A percentile compares a stretch with the other conserved stretches of the same genome.
These are phyloP conservation scores for Samsoniella hepiali DNA, from an alignment of 2,329 filamentous ascomycete species.

Conservation along the genomic window DNA sequence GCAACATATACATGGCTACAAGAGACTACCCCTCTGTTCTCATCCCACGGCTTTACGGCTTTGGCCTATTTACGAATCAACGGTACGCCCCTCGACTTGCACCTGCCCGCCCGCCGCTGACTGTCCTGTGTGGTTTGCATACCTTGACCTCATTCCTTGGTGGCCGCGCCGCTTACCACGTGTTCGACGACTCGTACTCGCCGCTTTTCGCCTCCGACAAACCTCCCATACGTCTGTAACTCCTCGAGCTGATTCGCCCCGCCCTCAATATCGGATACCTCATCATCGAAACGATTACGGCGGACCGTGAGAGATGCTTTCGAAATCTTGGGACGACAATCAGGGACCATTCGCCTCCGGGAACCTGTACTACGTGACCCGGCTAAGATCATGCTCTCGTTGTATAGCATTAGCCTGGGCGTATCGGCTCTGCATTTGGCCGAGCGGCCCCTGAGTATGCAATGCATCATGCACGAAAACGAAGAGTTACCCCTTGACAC, in stretches of 20 bases:
- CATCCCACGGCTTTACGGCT: slow-evolving; percentile 25
- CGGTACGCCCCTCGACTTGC: slow-evolving; percentile 3
- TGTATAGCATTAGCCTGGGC: slow-evolving; percentile 14
- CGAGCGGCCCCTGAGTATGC: neutral
- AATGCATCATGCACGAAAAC: no score
- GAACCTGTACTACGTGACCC: slow-evolving; percentile 30
- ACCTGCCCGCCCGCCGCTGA: no score
- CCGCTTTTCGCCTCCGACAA: no score
- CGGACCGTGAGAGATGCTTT: slow-evolving; percentile 22
- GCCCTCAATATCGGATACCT: slow-evolving; percentile 21
- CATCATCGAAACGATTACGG: slow-evolving; percentile 23
- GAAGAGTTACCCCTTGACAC: no score
- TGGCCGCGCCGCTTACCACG: no score
- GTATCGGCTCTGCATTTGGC: neutral
- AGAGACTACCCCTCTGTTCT: slow-evolving; percentile 23
- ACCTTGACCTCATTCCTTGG: no score
- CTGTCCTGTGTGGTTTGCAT: no score
- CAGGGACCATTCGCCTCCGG: slow-evolving; percentile 18
- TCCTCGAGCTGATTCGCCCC: no score
- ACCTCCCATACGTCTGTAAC: no score
- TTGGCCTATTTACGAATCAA: slow-evolving; percentile 22
- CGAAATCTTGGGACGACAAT: slow-evolving; percentile 23
- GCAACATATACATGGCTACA: slow-evolving; percentile 21
- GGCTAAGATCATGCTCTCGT: slow-evolving; percentile 28
- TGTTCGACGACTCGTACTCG: no score